A percentile compares a stretch with the other conserved stretches of the same genome.
These are phyloP conservation scores for Neobulgaria alba DNA, from an alignment of 2,329 filamentous ascomycete genomes.

Conservation along the genomic window DNA sequence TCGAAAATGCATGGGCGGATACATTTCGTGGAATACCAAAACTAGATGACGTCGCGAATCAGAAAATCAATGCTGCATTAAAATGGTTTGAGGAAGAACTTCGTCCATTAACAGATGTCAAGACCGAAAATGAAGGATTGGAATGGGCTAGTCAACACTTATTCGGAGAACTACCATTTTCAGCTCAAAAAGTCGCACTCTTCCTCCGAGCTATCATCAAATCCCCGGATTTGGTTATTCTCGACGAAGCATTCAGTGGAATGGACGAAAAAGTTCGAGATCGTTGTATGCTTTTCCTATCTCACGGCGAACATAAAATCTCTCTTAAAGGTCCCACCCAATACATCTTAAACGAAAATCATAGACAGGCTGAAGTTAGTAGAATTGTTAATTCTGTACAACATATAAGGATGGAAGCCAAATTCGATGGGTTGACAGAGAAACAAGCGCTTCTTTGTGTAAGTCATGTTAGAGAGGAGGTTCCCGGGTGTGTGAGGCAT, in stretches of 20 bases:
- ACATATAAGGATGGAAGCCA: conserved; percentile 36
- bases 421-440: conserved; percentile 53
- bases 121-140: conserved; percentile 16
- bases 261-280: conserved; percentile 78
- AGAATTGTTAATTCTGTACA: conserved; percentile 40
- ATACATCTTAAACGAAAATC: not conserved
- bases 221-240: conserved; percentile 69
- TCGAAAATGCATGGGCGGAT: conserved; percentile 86
- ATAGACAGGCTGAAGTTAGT: too few relatives aligned
- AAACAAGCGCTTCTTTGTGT: conserved; percentile 84
- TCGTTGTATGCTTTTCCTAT: conserved; percentile 77
- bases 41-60: conserved; percentile 47
- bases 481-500: conserved; percentile 72
- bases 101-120: conserved; percentile 36
- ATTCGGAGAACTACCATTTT: conserved; percentile 71
- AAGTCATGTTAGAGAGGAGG: conserved; percentile 83
- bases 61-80: conserved; percentile 60
- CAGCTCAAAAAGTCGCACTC: conserved; percentile 73
- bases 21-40: conserved; percentile 68
- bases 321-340: not conserved
- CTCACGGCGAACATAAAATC: conserved; percentile 36
- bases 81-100: conserved; percentile 72
- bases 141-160: conserved; percentile 59
- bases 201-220: conserved; percentile 79
- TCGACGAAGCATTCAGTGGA: conserved; percentile 83